phyloP scores from a whole-genome alignment of 2,329 filamentous ascomycete species.

The Cordyceps cateniannulata region DNA sequence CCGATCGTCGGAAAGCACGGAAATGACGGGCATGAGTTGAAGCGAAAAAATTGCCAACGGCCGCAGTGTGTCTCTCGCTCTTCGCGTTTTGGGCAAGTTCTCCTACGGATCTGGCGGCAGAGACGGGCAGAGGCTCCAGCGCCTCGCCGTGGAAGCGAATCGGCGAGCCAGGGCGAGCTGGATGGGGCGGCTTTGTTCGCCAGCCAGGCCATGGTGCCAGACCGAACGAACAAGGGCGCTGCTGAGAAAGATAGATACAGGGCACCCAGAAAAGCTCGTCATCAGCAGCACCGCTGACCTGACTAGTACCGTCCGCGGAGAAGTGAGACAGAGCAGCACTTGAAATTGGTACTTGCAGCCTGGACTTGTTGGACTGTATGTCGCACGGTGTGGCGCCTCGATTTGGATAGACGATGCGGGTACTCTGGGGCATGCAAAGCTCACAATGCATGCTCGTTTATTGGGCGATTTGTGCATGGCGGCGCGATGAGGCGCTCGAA shows the following conservation, averaged over 20 bases:
- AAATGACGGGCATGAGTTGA: background rate
- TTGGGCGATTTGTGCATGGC: constrained; percentile 8
- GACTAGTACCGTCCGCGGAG: constrained; percentile 3
- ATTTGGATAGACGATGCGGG: constrained; percentile 11
- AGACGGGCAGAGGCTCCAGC: background rate
- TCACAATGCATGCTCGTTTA: constrained; percentile 13
- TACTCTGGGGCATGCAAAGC: constrained; percentile 7
- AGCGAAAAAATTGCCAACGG: background rate
- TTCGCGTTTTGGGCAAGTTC: background rate
- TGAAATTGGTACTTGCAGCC: constrained; percentile 4
- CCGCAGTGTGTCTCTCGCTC: background rate
- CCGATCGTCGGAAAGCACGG: background rate
- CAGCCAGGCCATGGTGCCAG: too few relatives aligned
- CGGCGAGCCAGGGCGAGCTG: constrained; percentile 2
- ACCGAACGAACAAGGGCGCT: background rate
- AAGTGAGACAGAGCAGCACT: constrained; percentile 1
- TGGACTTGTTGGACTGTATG: constrained; percentile 1
- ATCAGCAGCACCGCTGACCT: background rate
- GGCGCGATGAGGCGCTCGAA: background rate
- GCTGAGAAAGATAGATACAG: background rate
- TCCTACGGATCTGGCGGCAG: constrained; percentile 10
- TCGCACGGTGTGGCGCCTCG: constrained; percentile 11
- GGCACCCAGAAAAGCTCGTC: background rate
- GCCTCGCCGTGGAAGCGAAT: background rate
- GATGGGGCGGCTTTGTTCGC: background rate